phyloP scores from a whole-genome alignment of 495 filamentous ascomycete genomes.

The Aspergillus heteromorphus region DNA sequence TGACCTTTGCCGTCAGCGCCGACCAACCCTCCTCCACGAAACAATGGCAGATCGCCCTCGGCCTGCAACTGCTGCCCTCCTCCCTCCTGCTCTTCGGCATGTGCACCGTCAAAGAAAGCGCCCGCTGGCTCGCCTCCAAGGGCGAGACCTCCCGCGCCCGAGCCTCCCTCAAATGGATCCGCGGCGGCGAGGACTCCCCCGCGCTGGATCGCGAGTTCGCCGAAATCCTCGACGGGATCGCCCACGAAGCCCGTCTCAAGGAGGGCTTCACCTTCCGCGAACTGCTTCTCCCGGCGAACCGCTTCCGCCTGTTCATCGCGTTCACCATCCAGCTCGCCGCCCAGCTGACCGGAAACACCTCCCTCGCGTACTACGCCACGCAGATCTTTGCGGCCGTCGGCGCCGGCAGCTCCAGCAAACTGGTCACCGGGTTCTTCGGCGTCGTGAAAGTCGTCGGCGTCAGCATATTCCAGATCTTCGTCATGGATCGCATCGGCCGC shows the following conservation, averaged over 20 bases:
- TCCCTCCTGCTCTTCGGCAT: slow-evolving; percentile 41
- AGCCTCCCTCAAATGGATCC: slow-evolving; percentile 41
- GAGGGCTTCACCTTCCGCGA: slow-evolving; percentile 39
- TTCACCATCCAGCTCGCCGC: slow-evolving; percentile 40
- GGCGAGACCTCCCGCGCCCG: slow-evolving; percentile 38
- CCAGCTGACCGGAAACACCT: slow-evolving; percentile 45
- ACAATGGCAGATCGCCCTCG: slow-evolving; percentile 52
- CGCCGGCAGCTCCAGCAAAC: slow-evolving; percentile 32
- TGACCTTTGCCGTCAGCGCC: slow-evolving; percentile 41
- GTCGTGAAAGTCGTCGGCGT: slow-evolving; percentile 43
- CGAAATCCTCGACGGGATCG: slow-evolving; percentile 39
- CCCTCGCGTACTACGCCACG: slow-evolving; percentile 43
- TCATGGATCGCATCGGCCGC: slow-evolving; percentile 50
- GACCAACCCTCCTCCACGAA: slow-evolving; percentile 24
- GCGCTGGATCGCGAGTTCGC: slow-evolving; percentile 41
- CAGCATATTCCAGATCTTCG: slow-evolving; percentile 38
- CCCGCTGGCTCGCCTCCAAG: slow-evolving; percentile 46
- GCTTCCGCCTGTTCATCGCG: slow-evolving; percentile 38
- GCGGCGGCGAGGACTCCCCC: slow-evolving; percentile 33
- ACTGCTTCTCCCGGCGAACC: slow-evolving; percentile 36
- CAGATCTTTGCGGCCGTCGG: slow-evolving; percentile 45
- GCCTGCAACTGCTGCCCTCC: slow-evolving; percentile 43
- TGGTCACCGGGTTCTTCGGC: slow-evolving; percentile 47
- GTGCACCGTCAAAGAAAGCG: slow-evolving; percentile 41
- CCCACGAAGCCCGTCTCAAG: slow-evolving; percentile 39